phyloP scores from a whole-genome alignment of 257 asterid genomes.

The Solanum megistacrolobum region DNA sequence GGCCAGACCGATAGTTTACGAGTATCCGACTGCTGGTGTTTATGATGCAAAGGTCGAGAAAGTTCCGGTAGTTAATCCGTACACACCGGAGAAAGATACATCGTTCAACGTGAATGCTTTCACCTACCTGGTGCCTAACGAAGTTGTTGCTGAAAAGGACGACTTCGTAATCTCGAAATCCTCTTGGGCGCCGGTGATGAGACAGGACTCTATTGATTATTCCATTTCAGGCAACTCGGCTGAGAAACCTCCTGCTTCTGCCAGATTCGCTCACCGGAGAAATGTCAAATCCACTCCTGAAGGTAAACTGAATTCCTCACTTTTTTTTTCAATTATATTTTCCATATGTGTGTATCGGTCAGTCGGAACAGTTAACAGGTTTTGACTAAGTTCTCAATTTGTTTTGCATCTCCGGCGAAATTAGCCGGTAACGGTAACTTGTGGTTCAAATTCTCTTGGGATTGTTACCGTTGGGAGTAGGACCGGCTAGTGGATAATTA shows the following conservation, averaged over 20 bases:
- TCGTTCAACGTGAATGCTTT: not conserved
- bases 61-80: not conserved
- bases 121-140: constrained; percentile 4
- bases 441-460: constrained; percentile 7
- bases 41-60: constrained; percentile 11
- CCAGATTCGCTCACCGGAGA: constrained; percentile 70
- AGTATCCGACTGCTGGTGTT: not conserved
- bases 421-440: constrained; percentile 11
- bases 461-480: constrained; percentile 34
- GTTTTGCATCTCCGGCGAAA: not conserved
- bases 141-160: constrained; percentile 15
- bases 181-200: constrained; percentile 5
- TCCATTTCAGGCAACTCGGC: not conserved
- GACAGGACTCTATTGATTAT: constrained; percentile 8
- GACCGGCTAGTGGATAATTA: not conserved
- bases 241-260: constrained; percentile 52
- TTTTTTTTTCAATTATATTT: not conserved
- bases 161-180: constrained; percentile 25
- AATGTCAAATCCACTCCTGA: constrained; percentile 51
- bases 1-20: constrained; percentile 3
- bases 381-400: not conserved
- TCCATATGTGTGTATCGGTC: not conserved
- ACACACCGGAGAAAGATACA: not conserved
- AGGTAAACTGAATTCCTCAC: constrained; percentile 28
- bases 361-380: not conserved